phyloP scores from a whole-genome alignment of 805 yeast species.

The Lachancea waltii region DNA sequence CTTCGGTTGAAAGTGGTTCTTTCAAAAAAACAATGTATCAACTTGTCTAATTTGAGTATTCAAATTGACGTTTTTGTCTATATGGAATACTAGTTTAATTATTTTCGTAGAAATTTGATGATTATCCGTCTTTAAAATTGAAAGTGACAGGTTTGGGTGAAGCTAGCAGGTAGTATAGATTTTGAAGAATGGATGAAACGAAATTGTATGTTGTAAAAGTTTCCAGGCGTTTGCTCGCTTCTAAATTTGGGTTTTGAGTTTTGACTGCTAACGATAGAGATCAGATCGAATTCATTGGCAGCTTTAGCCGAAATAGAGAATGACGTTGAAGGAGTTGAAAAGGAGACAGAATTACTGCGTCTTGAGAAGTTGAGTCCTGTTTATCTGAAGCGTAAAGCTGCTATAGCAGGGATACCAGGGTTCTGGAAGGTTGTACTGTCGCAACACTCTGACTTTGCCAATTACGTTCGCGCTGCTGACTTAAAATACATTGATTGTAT shows the following conservation, averaged over 20 bases:
- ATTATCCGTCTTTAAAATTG: background rate
- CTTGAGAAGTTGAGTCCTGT: slow-evolving; percentile 49
- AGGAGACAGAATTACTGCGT: slow-evolving; percentile 49
- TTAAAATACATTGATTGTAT: slow-evolving; percentile 66
- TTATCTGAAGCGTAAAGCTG: slow-evolving; percentile 49
- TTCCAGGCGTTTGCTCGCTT: too few species aligned
- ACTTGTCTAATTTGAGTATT: background rate
- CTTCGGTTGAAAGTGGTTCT: too few species aligned
- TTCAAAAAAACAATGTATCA: background rate
- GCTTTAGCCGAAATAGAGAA: slow-evolving; percentile 50
- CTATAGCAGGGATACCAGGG: slow-evolving; percentile 52
- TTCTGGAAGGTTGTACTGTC: slow-evolving; percentile 88
- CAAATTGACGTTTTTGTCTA: too few species aligned
- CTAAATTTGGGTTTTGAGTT: too few species aligned
- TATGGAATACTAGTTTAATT: too few species aligned
- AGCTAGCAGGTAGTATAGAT: background rate
- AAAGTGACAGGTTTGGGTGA: background rate
- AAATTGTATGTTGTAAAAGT: slow-evolving; percentile 7
- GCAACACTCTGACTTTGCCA: slow-evolving; percentile 79
- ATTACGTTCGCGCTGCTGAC: slow-evolving; percentile 70
- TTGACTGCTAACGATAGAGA: too few species aligned
- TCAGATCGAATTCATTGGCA: slow-evolving; percentile 2
- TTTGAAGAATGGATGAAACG: background rate
- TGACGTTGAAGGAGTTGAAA: slow-evolving; percentile 53
- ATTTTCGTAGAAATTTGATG: background rate